phyloP scores from a whole-genome alignment of 2,329 filamentous ascomycete species.

The Huntiella bhutanensis region DNA sequence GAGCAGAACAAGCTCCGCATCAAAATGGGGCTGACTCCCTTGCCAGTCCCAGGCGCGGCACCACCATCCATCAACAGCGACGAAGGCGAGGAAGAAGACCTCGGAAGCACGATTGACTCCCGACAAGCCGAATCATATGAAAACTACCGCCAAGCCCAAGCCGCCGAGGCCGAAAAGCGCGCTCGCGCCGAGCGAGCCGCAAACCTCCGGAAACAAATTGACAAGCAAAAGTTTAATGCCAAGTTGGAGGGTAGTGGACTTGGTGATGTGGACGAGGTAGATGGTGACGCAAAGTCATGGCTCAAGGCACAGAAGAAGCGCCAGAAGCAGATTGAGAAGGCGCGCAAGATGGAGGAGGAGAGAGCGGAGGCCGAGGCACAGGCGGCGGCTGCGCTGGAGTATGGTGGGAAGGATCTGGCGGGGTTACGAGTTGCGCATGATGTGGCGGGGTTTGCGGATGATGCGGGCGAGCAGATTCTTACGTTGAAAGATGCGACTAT shows the following conservation, averaged over 20 bases:
- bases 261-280: conserved; percentile 52
- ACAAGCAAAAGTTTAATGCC: conserved; percentile 57
- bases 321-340: conserved; percentile 74
- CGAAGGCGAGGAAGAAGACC: conserved; percentile 28
- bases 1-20: conserved; percentile 85
- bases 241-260: conserved; percentile 68
- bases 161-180: conserved; percentile 57
- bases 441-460: conserved; percentile 52
- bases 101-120: conserved; percentile 66
- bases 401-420: conserved; percentile 69
- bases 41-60: conserved; percentile 58
- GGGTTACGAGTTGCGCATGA: conserved; percentile 89
- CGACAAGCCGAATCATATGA: conserved; percentile 54
- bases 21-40: conserved; percentile 73
- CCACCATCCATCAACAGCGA: conserved; percentile 16
- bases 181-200: conserved; percentile 65
- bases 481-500: conserved; percentile 90
- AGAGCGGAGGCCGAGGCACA: conserved; percentile 54
- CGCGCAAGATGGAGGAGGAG: conserved; percentile 54
- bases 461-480: conserved; percentile 61
- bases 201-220: conserved; percentile 71
- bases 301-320: conserved; percentile 78
- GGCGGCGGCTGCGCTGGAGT: conserved; percentile 44
- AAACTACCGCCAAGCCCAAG: conserved; percentile 47
- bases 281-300: conserved; percentile 74